Base-by-base conservation (phyloP, 805 yeast genomes). In the Wickerhamiella azyma region DNA sequence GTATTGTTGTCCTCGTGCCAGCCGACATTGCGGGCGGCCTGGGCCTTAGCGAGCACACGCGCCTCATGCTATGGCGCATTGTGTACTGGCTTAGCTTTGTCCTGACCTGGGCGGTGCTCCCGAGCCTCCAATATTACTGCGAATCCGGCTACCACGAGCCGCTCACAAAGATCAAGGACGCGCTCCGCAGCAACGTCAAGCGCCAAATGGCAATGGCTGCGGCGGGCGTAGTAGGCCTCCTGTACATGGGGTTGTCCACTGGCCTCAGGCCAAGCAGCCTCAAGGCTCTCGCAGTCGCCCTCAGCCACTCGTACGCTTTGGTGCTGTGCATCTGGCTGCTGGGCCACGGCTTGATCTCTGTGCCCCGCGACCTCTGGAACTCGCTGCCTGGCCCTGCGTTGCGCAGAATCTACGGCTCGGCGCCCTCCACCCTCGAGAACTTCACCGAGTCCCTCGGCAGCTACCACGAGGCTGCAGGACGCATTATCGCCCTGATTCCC, bases 11-110 rank as follows among this genome's bases (percentile, higher is more conserved):
- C 41, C 66, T 85, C 6, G 68, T 84, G 17, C 94, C 94, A 1
- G 69, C 81, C 26, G 94, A 85, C 61, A 70, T 83, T 39, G 61
- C 63, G 18, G 62, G 58, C 16, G 54, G 65, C 10, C 57, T 81
- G 39, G 55, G 65, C 9, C 58, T 81, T 37, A 70, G 74, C n/a
- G 66, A 65, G 45, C 47, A 56, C 1, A 67, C 68, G 9, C 68
- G 81, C 5, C 63, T 76, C n/a, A 57, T 67, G 4, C 56, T 81
- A 35, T 85, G 94, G 94, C 72, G 81, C 54, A 55, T 75, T 40
- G 77, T 80, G 45, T 85, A 85, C 60, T 85, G 94, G 94, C 63
- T 74, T 9, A 81, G 94, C 0, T 85, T 84, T 55, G 56, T 69
- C n/a, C 63, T 84, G 46, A 85, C 94, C 37, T 85, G 94, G 94